A percentile compares a stretch with the other conserved stretches of the same genome.
Evolutionary conservation across 306 rosid genomes (phyloP).

Genomic region (Sicyos baderoa): DNA sequence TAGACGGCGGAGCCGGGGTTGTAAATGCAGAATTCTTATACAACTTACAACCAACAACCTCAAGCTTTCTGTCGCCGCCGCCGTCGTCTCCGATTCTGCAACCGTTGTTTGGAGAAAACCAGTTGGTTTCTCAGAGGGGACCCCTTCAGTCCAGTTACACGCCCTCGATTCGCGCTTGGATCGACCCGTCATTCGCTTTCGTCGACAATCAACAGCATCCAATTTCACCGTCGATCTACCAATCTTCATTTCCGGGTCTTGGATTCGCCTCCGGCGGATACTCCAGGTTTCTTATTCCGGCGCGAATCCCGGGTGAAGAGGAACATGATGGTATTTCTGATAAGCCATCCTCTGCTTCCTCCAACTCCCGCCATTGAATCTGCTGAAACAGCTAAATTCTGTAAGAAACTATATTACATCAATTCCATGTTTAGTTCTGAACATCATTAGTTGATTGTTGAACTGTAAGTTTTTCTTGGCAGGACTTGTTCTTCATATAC

Average conservation of each 20-base stretch:
- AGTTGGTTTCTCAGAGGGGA: constrained; percentile 88
- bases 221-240: constrained; percentile 30
- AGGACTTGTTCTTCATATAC: background rate
- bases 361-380: constrained; percentile 81
- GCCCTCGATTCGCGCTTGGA: constrained; percentile 75
- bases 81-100: constrained; percentile 31
- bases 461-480: background rate
- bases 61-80: constrained; percentile 16
- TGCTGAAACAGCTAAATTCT: background rate
- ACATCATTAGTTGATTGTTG: background rate
- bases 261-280: constrained; percentile 56
- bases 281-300: constrained; percentile 67
- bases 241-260: constrained; percentile 34
- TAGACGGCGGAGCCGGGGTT: constrained; percentile 25
- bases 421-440: background rate
- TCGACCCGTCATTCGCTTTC: constrained; percentile 45
- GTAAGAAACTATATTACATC: background rate
- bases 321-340: constrained; percentile 71
- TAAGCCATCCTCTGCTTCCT: constrained; percentile 89
- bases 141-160: constrained; percentile 99
- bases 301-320: constrained; percentile 82
- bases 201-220: constrained; percentile 32
- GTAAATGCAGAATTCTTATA: constrained; percentile 43
- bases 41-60: constrained; percentile 30
- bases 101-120: constrained; percentile 42